phyloP scores from a whole-genome alignment of 2,329 filamentous ascomycete species.

The Mycosphaerella arachidis region DNA sequence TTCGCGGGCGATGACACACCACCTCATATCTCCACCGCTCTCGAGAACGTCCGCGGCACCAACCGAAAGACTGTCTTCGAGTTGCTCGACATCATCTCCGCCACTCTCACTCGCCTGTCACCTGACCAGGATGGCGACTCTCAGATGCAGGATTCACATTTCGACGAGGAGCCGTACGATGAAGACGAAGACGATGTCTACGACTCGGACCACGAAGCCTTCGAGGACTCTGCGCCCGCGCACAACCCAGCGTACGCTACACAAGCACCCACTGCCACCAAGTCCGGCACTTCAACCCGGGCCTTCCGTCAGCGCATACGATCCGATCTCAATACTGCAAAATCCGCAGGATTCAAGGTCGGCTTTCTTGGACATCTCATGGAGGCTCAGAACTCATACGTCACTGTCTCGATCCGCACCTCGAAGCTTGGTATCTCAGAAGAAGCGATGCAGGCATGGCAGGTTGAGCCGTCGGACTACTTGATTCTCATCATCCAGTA shows the following conservation, averaged over 20 bases:
- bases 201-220: constrained; percentile 26
- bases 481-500: constrained; percentile 69
- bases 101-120: constrained; percentile 31
- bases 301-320: constrained; percentile 26
- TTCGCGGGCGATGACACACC: constrained; percentile 50
- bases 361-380: constrained; percentile 56
- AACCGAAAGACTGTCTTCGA: constrained; percentile 46
- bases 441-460: constrained; percentile 74
- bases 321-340: constrained; percentile 57
- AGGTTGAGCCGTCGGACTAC: constrained; percentile 62
- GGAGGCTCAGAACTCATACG: constrained; percentile 45
- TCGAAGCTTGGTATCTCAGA: constrained; percentile 67
- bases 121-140: constrained; percentile 40
- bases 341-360: constrained; percentile 64
- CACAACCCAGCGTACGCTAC: constrained; percentile 11
- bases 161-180: constrained; percentile 34
- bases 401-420: constrained; percentile 67
- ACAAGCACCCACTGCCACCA: constrained; percentile 1
- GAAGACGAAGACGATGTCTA: constrained; percentile 39
- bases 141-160: constrained; percentile 39
- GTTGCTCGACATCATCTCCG: constrained; percentile 46
- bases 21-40: constrained; percentile 36
- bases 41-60: constrained; percentile 46
- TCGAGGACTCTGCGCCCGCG: constrained; percentile 15
- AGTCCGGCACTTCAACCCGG: constrained; percentile 1